Evolutionary conservation across 768 basidiomycete genomes (phyloP).

Genomic region (Boletus subparvulus): DNA sequence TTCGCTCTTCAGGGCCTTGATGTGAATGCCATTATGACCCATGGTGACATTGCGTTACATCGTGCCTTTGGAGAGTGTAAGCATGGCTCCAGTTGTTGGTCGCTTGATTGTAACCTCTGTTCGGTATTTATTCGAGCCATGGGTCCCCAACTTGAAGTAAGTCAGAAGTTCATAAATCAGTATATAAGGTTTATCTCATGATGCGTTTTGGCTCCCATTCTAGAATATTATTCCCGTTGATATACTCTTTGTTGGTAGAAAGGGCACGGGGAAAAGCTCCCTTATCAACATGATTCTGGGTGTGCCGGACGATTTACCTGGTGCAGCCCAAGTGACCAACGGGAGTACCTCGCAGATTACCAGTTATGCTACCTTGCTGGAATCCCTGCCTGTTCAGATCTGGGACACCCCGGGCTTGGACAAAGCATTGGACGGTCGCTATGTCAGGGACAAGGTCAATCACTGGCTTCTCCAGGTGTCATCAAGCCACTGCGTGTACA

Average conservation of each 20-base stretch:
- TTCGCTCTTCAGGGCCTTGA: neutral
- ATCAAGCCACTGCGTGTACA: neutral
- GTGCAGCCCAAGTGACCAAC: neutral
- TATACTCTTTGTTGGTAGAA: neutral
- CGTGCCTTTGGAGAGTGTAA: neutral
- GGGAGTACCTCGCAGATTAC: neutral
- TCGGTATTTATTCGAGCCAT: neutral
- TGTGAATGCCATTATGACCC: neutral
- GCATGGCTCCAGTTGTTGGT: neutral
- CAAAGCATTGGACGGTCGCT: neutral
- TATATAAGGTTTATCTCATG: neutral
- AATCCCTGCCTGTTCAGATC: neutral
- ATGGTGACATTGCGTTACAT: neutral
- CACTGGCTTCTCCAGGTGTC: neutral
- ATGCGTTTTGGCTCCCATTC: neutral
- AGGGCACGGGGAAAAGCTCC: neutral
- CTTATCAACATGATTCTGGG: neutral
- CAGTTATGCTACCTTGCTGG: neutral
- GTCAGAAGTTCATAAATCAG: neutral
- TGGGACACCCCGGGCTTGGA: slow-evolving; percentile 2
- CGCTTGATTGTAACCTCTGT: neutral
- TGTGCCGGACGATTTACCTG: neutral
- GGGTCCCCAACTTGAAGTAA: neutral
- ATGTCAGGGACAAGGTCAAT: neutral
- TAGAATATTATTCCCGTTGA: neutral